Percentiles rank a stretch among this genome's conserved stretches.
Conservation (phyloP, 805 yeast species). For the Suhomyces sp. region DNA sequence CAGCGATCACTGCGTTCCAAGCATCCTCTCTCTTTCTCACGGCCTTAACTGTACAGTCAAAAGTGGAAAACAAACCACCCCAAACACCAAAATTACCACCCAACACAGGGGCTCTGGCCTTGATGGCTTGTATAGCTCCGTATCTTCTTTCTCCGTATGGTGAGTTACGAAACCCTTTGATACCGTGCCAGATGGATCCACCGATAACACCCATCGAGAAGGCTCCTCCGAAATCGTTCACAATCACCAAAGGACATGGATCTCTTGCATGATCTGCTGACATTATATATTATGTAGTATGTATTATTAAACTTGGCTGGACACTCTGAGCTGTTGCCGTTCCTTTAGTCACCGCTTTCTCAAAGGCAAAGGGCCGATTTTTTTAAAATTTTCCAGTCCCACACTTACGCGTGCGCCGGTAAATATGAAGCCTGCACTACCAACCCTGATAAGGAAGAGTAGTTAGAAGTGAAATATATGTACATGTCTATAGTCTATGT, state of each 20-base stretch:
- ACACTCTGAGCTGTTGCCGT: background rate
- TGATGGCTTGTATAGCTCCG: slow-evolving; percentile 87
- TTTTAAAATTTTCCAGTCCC: slow-evolving; percentile 7
- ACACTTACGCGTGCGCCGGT: slow-evolving; percentile 4
- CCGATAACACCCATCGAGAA: slow-evolving; percentile 99
- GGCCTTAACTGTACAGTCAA: slow-evolving; percentile 93
- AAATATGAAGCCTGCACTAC: background rate
- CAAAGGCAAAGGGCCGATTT: background rate
- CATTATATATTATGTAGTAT: slow-evolving; percentile 36
- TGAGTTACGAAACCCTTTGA: slow-evolving; percentile 97
- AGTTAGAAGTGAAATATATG: background rate
- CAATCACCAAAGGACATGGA: slow-evolving; percentile 96
- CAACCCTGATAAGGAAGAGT: background rate
- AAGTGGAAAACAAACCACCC: slow-evolving; percentile 97
- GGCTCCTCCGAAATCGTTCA: slow-evolving; percentile 98
- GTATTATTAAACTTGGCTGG: background rate
- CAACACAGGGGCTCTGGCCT: slow-evolving; percentile 95
- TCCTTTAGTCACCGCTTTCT: background rate
- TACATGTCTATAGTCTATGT: background rate
- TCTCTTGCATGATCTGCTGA: slow-evolving; percentile 98
- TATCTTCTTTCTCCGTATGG: slow-evolving; percentile 93
- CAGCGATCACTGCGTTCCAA: slow-evolving; percentile 96
- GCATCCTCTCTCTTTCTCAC: slow-evolving; percentile 98
- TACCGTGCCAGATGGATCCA: slow-evolving; percentile 98
- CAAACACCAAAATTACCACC: slow-evolving; percentile 99